phyloP scores from a whole-genome alignment of 2,329 filamentous ascomycete species.

The Ceratocystis eucalypticola region DNA sequence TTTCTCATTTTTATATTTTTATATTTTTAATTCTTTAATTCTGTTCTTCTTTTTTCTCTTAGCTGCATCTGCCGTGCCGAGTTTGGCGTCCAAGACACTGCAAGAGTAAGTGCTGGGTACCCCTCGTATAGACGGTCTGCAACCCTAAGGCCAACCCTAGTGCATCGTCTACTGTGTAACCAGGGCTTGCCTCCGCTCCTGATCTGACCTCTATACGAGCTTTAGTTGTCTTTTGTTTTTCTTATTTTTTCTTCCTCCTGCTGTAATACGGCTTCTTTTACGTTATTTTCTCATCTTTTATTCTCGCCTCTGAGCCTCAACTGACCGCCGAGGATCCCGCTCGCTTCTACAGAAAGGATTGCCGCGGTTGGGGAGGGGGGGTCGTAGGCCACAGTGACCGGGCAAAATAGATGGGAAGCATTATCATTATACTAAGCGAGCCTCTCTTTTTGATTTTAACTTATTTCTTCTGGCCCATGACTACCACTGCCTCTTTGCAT shows the following conservation, averaged over 20 bases:
- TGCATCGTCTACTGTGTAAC: neutral
- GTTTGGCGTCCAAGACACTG: neutral
- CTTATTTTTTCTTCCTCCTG: neutral
- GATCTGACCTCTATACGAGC: neutral
- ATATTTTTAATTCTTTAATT: too few species aligned
- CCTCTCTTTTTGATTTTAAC: neutral
- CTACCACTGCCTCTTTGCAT: neutral
- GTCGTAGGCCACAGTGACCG: too few species aligned
- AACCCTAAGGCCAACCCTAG: neutral
- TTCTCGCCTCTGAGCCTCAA: neutral
- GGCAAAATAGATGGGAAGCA: too few species aligned
- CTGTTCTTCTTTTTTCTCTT: too few species aligned
- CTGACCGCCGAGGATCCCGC: neutral
- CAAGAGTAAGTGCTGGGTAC: neutral
- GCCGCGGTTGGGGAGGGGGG: too few species aligned
- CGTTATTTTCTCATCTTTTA: too few species aligned
- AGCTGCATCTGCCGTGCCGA: neutral
- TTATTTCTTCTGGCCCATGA: neutral
- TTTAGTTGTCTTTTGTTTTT: neutral
- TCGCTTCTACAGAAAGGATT: neutral
- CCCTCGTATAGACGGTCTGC: neutral
- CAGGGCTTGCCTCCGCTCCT: neutral
- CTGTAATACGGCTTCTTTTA: neutral
- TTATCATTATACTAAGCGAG: neutral
- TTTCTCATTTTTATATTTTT: neutral